Evolutionary conservation across 2,329 filamentous ascomycete species (phyloP), one percentile per base, ranked within the genome.

Genomic region (Zelopaecilomyces penicillatus): DNA sequence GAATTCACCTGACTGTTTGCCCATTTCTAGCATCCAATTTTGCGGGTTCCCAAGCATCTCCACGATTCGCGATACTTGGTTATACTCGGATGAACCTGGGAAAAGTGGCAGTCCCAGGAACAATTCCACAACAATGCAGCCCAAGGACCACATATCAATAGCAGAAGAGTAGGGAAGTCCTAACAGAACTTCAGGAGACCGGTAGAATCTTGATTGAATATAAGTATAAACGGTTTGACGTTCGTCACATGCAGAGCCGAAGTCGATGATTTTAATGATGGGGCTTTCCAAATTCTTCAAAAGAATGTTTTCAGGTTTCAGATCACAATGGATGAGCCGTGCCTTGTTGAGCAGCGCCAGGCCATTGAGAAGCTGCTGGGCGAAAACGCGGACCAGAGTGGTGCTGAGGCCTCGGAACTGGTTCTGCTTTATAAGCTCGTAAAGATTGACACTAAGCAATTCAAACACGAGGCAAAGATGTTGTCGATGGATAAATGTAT

Each of bases 201-300:
- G 83, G 67, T 98, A 98, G 67, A 98, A 98, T 56, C 93, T 79
- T 7, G 93, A 98, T 65, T 98, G 93, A 49, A 98, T 98, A 64
- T 98, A 98, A 5, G 93, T 98, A 65, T 98, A 98, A 29, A 98
- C 93, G 0, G 93, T 98, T 64, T 98, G 93, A 41, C 93, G 83
- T 68, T 98, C 93, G 64, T 98, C 93, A 65, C 93, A 98, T 10
- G 93, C 93, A 33, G 93, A 98, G 37, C 93, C 93, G 61, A 98
- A 98, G 74, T 98, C 93, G 63, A 98, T 98, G 59, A 98, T 96
- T 66, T 98, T 98, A 76, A 98, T 98, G 54, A 98, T 97, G 3
- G 93, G 93, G 58, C 91, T 97, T 65, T 98, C 93, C 36, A 98
- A 80, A 62, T 98, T 98, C 67, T 98, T 98, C 43, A 98, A 73